These are phyloP conservation scores for Geosmithia flava DNA, from an alignment of 2,329 filamentous ascomycete species.

Conservation along the genomic window DNA sequence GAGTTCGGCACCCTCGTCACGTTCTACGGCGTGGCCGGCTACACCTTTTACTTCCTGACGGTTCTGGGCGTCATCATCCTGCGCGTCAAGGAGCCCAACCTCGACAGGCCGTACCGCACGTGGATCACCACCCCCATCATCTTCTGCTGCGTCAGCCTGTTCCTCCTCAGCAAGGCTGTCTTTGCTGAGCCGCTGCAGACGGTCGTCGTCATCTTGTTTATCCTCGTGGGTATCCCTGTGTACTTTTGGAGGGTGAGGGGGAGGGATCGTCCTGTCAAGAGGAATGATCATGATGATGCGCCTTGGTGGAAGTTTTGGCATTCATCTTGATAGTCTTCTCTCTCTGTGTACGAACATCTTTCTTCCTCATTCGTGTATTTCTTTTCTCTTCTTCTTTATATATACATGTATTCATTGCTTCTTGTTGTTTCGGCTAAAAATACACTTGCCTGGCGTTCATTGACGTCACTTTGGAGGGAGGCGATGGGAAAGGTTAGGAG, in stretches of 20 bases:
- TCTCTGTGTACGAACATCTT: too few species aligned
- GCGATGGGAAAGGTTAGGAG: too few species aligned
- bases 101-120: conserved; percentile 85
- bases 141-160: conserved; percentile 95
- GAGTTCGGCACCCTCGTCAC: conserved; percentile 88
- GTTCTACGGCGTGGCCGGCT: conserved; percentile 95
- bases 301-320: conserved; percentile 50
- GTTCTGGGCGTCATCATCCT: conserved; percentile 89
- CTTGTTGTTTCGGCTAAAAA: too few species aligned
- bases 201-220: conserved; percentile 73
- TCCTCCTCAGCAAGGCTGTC: conserved; percentile 76
- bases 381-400: too few species aligned
- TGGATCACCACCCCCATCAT: conserved; percentile 97
- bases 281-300: conserved; percentile 20
- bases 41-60: conserved; percentile 94
- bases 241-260: conserved; percentile 79
- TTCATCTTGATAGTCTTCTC: neutral
- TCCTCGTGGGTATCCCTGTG: conserved; percentile 70
- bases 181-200: conserved; percentile 90
- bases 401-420: too few species aligned
- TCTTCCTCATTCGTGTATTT: too few species aligned
- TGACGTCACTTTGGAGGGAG: too few species aligned
- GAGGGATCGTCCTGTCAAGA: conserved; percentile 36
- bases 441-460: too few species aligned
- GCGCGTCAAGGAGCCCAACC: conserved; percentile 70